These are phyloP conservation scores for Neonothopanus nambi DNA, from an alignment of 1,284 basidiomycete species.

Conservation along the genomic window DNA sequence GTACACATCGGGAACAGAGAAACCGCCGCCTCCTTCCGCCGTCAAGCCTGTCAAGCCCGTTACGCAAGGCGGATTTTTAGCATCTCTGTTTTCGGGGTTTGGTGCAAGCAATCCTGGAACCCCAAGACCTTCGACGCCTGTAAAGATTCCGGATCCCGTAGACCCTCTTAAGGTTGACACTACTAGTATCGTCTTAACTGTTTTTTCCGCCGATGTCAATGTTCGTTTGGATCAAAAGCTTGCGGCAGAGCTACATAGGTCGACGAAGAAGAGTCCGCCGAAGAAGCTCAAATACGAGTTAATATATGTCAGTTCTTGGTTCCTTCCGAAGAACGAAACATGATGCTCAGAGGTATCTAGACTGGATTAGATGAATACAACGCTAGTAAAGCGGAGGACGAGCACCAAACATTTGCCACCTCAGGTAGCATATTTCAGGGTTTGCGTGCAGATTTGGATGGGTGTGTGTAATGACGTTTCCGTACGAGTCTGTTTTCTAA, in stretches of 20 bases:
- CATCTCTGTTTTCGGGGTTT: constrained; percentile 73
- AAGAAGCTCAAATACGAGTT: constrained; percentile 76
- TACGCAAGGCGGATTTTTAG: constrained; percentile 65
- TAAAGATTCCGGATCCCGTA: constrained; percentile 31
- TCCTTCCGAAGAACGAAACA: too few relatives aligned
- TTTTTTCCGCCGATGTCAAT: constrained; percentile 82
- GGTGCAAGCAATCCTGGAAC: constrained; percentile 44
- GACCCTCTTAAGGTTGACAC: constrained; percentile 60
- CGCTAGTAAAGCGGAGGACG: constrained; percentile 68
- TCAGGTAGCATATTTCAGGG: constrained; percentile 82
- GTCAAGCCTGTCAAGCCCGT: constrained; percentile 37
- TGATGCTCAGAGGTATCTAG: constrained; percentile 37
- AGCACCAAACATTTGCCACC: constrained; percentile 55
- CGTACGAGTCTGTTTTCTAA: constrained; percentile 10
- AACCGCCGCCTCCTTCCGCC: constrained; percentile 38
- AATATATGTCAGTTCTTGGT: constrained; percentile 68
- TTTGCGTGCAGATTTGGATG: constrained; percentile 79
- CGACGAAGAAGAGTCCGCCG: constrained; percentile 96
- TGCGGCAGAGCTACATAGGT: constrained; percentile 79
- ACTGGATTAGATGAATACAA: constrained; percentile 91
- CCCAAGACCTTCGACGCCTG: constrained; percentile 36
- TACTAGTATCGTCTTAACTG: constrained; percentile 74
- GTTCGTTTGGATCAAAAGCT: constrained; percentile 77
- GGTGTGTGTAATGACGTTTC: constrained; percentile 42
- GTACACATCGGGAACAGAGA: constrained; percentile 71